phyloP scores from a whole-genome alignment of 2,329 filamentous ascomycete species.

The Fusarium armeniacum region DNA sequence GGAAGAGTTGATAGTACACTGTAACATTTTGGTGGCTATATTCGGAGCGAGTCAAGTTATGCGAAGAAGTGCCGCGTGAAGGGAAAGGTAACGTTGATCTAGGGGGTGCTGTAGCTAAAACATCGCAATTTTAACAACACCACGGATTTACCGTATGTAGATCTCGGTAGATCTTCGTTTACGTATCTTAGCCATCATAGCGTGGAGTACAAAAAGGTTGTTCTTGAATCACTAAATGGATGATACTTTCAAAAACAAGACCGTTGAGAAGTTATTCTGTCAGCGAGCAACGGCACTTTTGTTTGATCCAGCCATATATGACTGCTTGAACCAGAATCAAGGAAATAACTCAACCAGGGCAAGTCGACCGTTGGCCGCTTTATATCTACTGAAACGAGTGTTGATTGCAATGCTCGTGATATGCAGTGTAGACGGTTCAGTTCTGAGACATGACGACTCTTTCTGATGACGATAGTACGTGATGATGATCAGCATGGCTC shows the following conservation, averaged over 20 bases:
- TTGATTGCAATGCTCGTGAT: conserved; percentile 11
- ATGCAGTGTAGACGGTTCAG: background rate
- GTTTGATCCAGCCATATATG: background rate
- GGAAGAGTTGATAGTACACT: background rate
- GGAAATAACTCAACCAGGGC: background rate
- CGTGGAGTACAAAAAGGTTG: background rate
- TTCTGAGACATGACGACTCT: conserved; percentile 1
- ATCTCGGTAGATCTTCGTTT: conserved; percentile 36
- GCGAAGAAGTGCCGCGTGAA: conserved; percentile 27
- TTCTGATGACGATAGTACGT: conserved; percentile 13
- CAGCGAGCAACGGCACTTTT: background rate
- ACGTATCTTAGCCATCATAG: conserved; percentile 1
- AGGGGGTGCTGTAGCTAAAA: conserved; percentile 22
- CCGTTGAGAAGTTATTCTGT: conserved; percentile 15
- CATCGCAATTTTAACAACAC: conserved; percentile 23
- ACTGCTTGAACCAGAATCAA: background rate
- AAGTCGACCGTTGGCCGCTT: background rate
- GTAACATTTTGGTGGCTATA: conserved; percentile 5
- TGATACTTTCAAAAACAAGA: conserved; percentile 1
- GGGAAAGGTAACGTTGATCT: conserved; percentile 6
- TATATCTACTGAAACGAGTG: conserved; percentile 1
- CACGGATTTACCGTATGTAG: conserved; percentile 13
- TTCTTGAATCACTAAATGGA: background rate
- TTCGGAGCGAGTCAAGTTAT: background rate
- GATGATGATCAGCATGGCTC: conserved; percentile 31